These are phyloP conservation scores for Coriaria nepalensis DNA, from an alignment of 306 rosid species.

Conservation along the genomic window DNA sequence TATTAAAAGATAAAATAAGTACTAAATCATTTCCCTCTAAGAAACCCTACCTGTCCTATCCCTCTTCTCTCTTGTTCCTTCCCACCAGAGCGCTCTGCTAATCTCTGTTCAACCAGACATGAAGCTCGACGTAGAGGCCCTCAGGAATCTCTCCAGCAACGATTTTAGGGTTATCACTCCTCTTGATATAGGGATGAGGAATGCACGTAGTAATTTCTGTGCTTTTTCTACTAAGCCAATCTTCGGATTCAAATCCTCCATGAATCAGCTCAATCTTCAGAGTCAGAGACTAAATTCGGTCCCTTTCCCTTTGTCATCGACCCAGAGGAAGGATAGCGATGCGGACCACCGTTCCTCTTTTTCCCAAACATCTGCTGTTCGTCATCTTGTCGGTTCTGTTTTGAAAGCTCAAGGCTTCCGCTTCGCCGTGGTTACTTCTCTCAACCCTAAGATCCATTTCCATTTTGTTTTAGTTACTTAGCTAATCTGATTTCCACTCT, in stretches of 20 bases:
- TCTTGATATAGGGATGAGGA: constrained; percentile 72
- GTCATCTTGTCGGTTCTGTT: constrained; percentile 73
- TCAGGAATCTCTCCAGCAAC: constrained; percentile 61
- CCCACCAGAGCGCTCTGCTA: too few species aligned
- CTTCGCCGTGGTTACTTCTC: constrained; percentile 54
- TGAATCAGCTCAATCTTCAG: too few species aligned
- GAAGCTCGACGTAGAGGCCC: constrained; percentile 61
- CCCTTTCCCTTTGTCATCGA: too few species aligned
- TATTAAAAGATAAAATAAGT: too few species aligned
- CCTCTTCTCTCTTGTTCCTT: too few species aligned
- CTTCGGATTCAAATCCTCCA: too few species aligned
- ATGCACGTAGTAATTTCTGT: constrained; percentile 17
- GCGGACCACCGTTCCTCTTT: constrained; percentile 28
- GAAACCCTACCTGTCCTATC: not conserved
- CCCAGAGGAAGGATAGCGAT: too few species aligned
- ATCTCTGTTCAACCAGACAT: constrained; percentile 4
- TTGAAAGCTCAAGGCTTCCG: constrained; percentile 61
- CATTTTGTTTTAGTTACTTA: not conserved
- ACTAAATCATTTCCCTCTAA: too few species aligned
- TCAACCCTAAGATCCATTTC: not conserved
- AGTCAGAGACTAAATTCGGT: too few species aligned
- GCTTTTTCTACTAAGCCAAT: too few species aligned
- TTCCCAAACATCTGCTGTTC: constrained; percentile 51
- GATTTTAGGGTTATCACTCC: constrained; percentile 82
- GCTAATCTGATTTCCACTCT: not conserved